Evolutionary conservation across 305 asterid genomes (phyloP).

Genomic region (Fraxinus velutina): DNA sequence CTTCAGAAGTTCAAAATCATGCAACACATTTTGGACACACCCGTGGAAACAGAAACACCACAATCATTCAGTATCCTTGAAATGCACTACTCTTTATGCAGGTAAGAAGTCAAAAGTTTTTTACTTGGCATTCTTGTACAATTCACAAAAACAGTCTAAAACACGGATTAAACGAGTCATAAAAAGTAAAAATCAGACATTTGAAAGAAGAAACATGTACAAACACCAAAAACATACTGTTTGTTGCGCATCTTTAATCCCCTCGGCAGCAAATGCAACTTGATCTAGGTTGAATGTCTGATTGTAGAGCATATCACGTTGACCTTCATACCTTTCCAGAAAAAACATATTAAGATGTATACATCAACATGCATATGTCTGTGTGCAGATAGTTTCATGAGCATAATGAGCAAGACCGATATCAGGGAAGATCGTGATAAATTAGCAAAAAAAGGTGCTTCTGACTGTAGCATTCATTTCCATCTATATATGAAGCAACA

Average conservation of each 20-base stretch:
- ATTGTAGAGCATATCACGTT: slow-evolving; percentile 90
- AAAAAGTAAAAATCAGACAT: slow-evolving; percentile 1
- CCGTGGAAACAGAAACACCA: slow-evolving; percentile 1
- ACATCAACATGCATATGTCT: slow-evolving; percentile 1
- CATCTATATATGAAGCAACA: slow-evolving; percentile 3
- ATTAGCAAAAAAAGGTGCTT: background rate
- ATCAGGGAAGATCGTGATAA: background rate
- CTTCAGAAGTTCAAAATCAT: slow-evolving; percentile 11
- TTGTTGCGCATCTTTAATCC: slow-evolving; percentile 94
- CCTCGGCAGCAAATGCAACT: slow-evolving; percentile 93
- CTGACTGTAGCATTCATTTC: background rate
- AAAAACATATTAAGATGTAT: background rate
- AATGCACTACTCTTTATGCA: slow-evolving; percentile 7
- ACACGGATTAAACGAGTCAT: background rate
- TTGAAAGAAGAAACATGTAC: slow-evolving; percentile 19
- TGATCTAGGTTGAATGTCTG: slow-evolving; percentile 94
- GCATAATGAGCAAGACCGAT: background rate
- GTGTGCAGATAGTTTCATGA: background rate
- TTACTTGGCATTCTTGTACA: background rate
- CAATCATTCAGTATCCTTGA: slow-evolving; percentile 3
- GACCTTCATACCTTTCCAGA: slow-evolving; percentile 76
- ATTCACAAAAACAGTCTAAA: background rate
- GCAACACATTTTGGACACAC: slow-evolving; percentile 1
- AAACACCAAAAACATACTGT: slow-evolving; percentile 61
- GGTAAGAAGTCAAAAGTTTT: background rate